Conservation (phyloP, 2,329 filamentous ascomycete genomes). For the Aspergillus japonicus region DNA sequence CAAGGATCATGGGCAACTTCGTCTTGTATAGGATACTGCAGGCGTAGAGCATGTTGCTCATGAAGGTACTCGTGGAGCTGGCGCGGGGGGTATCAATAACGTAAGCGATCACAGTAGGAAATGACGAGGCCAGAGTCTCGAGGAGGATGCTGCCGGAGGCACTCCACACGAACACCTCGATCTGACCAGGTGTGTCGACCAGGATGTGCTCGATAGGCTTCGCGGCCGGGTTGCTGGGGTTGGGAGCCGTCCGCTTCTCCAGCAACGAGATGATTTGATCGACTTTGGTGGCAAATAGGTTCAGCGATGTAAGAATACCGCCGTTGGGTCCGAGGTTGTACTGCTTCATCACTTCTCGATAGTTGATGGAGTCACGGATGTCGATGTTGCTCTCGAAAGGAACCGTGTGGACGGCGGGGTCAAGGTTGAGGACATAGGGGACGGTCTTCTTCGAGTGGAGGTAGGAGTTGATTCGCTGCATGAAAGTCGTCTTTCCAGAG, state of each 20-base stretch:
- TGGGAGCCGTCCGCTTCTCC: conserved; percentile 77
- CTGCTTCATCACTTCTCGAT: conserved; percentile 99
- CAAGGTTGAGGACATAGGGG: conserved; percentile 95
- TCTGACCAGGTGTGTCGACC: conserved; percentile 94
- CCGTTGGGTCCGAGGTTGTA: conserved; percentile 97
- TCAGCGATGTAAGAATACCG: conserved; percentile 90
- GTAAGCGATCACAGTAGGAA: conserved; percentile 96
- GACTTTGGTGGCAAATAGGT: conserved; percentile 96
- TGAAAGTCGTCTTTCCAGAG: conserved; percentile 99
- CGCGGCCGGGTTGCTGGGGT: conserved; percentile 42
- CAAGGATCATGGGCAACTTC: conserved; percentile 95
- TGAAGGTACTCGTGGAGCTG: conserved; percentile 91
- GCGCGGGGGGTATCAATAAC: conserved; percentile 95
- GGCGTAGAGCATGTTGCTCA: conserved; percentile 99
- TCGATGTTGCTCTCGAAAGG: conserved; percentile 98
- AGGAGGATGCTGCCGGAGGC: conserved; percentile 92
- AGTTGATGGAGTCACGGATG: conserved; percentile 97
- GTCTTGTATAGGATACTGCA: conserved; percentile 99
- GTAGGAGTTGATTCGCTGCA: conserved; percentile 95
- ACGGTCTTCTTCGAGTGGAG: conserved; percentile 76
- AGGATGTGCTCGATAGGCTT: conserved; percentile 78
- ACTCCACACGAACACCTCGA: conserved; percentile 98
- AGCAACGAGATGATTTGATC: conserved; percentile 88
- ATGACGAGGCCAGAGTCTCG: conserved; percentile 86
- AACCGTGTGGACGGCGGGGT: conserved; percentile 88